Base-by-base conservation (phyloP, 2,329 filamentous ascomycete genomes). In the Botrytis elliptica region DNA sequence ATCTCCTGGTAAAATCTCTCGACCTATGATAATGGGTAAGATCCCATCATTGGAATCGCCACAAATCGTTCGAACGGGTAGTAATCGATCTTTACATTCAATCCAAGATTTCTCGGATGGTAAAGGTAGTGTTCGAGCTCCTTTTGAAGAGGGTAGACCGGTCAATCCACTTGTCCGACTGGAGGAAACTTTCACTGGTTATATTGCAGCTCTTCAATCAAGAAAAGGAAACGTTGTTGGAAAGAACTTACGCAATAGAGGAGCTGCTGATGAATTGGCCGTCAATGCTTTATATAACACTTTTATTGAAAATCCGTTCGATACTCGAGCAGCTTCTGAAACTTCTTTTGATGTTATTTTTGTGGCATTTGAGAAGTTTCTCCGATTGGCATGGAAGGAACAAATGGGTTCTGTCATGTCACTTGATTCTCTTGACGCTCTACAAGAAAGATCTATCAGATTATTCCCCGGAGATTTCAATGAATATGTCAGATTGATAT, bases 261-360 rank as follows among this genome's bases (percentile, higher is more conserved):
- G 87, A 18, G 83, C 84, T 42, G 93, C 91, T 3, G 93, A 97
- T 80, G 92, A 95, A 79, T 86, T 95, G 10, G 85, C 89, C 1
- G 92, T 97, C 77, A 97, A 97, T 79, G 94, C 97, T 78, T 85
- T 98, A 2, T 98, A 97, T 83, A 97, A 97, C 80, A 88, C 90
- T 49, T 87, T 98, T 22, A 90, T 97, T 29, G 94, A 97, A 81
- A 92, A 92, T 76, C 93, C 94, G 0, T 91, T 89, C 70, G 94
- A 93, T 79, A 87, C 93, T 76, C 92, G 97, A 71, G 85, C 90
- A 16, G 90, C 93, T 2, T 88, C 90, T 0, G 94, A 97, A 74
- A 87, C 93, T 14, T 88, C 91, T 4, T 90, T 95, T 14, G 94
- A 98, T 79, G 90, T 95, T 33, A 87, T 98, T 8, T 97, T 98